Base-by-base conservation (phyloP, 1,139 yeast species). In the Lizanozyma gosingica region DNA sequence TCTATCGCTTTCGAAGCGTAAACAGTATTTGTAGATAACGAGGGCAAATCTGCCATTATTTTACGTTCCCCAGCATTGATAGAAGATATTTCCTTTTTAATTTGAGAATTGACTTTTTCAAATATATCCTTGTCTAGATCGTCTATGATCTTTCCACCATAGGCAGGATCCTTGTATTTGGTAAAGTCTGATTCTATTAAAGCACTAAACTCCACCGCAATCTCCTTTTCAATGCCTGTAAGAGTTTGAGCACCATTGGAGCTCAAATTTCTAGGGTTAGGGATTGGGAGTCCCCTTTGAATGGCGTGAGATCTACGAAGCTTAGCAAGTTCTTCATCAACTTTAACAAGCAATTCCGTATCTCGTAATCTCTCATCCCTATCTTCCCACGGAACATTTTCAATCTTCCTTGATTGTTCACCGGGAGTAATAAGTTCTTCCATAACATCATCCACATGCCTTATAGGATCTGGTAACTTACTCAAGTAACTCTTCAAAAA, bases 231-330 rank as follows among this genome's bases (percentile, higher is more conserved):
- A 2, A 65, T 32, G 1, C 37, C 41, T 3, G 42, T 38, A 4
- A 41, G 34, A 8, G 35, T 33, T 1, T 41, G 40, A n/a, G 37
- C 4, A 8, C 41, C 44, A 9, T 41, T 36, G 43, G 4, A 9
- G 17, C 17, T 41, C 52, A 1, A 53, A 29, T 0, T 41, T 33
- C 2, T 41, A 0, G 72, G 62, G 14, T 59, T 37, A 0, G 86
- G 85, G 9, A 81, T 60, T 0, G 71, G 67, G n/a, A 81, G 60
- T 0, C 64, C 71, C 37, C 58, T 54, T 46, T 75, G 78, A 0
- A 78, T 57, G 0, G 66, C 82, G 45, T 66, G 73, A 0, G 86
- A 75, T 39, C 73, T 52, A 41, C 76, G 53, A 14, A 57, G 46
- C 38, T 57, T 54, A 2, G 62, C 56, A 40, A 55, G 56, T 39